phyloP scores from a whole-genome alignment of 202 grass and related monocot genomes.

The Carex arenaria region DNA sequence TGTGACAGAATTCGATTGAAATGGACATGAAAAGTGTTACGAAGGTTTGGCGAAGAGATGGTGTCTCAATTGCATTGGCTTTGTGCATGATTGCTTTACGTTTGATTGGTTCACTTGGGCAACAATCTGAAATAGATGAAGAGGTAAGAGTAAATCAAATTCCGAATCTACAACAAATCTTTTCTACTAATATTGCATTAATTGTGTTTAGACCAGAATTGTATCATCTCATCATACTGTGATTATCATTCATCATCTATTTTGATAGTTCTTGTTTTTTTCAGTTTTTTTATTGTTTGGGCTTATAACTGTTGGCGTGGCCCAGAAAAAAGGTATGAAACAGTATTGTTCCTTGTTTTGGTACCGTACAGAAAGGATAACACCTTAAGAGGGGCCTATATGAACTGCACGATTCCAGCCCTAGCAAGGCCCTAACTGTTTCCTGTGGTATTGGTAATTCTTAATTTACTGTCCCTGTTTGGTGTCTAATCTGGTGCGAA shows the following conservation, averaged over 20 bases:
- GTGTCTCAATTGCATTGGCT: not conserved
- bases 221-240: not conserved
- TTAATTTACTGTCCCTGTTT: too few relatives aligned
- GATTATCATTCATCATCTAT: not conserved
- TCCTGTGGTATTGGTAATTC: too few relatives aligned
- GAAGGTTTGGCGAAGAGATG: conserved; percentile 8
- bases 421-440: too few relatives aligned
- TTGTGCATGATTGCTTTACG: not conserved
- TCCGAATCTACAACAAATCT: not conserved
- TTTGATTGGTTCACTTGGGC: not conserved
- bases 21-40: not conserved
- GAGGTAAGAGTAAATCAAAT: not conserved
- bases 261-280: not conserved
- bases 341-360: not conserved
- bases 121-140: not conserved
- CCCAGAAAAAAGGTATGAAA: not conserved
- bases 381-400: too few relatives aligned
- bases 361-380: too few relatives aligned
- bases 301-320: not conserved
- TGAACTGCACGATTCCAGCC: too few relatives aligned
- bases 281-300: not conserved
- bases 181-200: not conserved
- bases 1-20: not conserved
- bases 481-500: too few relatives aligned
- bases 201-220: conserved; percentile 1